These are phyloP conservation scores for Arthrobotrys megalospora DNA, from an alignment of 2,329 filamentous ascomycete genomes.

Conservation along the genomic window DNA sequence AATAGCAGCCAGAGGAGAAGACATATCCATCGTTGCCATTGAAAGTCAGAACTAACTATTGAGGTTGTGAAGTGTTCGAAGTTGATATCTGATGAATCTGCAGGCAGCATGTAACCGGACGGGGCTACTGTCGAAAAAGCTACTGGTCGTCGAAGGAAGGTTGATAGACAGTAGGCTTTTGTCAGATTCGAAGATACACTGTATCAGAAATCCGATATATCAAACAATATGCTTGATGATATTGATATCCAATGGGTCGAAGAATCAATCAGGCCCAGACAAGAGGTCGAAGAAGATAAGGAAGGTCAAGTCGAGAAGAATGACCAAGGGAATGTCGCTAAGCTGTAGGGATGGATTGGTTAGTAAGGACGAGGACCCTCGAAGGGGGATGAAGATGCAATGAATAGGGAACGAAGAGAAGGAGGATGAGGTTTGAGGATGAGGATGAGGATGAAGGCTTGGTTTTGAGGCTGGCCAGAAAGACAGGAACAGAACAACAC, in stretches of 20 bases:
- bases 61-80: slow-evolving; percentile 17
- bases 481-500: too few species aligned
- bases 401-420: slow-evolving; percentile 38
- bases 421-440: slow-evolving; percentile 26
- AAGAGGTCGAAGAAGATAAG: not conserved
- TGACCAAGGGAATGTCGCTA: slow-evolving; percentile 37
- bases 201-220: too few species aligned
- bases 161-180: not conserved
- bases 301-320: not conserved
- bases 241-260: slow-evolving; percentile 7
- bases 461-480: slow-evolving; percentile 56
- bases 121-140: not conserved
- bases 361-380: slow-evolving; percentile 28
- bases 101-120: slow-evolving; percentile 38
- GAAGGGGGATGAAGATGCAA: slow-evolving; percentile 23
- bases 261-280: not conserved
- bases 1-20: slow-evolving; percentile 59
- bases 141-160: not conserved
- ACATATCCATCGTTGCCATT: slow-evolving; percentile 59
- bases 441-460: slow-evolving; percentile 49
- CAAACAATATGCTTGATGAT: not conserved
- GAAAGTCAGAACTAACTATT: slow-evolving; percentile 9
- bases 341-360: slow-evolving; percentile 24
- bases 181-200: too few species aligned
- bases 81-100: slow-evolving; percentile 5